Evolutionary conservation across 345 rosid genomes (phyloP), one percentile per base, ranked within the genome.

Genomic region (Melaleuca quinquenervia): DNA sequence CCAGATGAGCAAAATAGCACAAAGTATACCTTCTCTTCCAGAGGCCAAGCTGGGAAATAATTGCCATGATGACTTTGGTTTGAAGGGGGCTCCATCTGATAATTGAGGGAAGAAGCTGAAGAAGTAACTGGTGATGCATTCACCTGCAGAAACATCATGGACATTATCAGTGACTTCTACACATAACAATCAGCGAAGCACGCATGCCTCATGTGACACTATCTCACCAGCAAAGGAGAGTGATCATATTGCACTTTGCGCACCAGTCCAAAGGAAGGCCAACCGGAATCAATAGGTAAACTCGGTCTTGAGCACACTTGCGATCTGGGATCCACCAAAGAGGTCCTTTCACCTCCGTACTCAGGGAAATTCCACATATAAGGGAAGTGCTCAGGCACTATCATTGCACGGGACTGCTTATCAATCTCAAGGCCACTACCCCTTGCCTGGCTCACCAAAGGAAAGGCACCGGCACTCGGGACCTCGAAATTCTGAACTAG

Each of bases 61-160:
- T 85, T 91, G 88, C 83, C 82, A 70, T 88, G 86, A 86, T 86
- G 88, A 83, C 85, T 91, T 93, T 93, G 95, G 96, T 93, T 94
- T 94, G 95, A 94, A 94, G 96, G 96, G 94, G 93, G 96, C 94
- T 94, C 95, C 90, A 87, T 90, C 80, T 87, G 93, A 87, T 86
- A 88, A 86, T 86, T 89, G 62, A 80, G 83, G 32, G 76, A 32
- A 26, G 90, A 84, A 62, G 90, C 82, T 84, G 95, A 83, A 74
- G 92, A 87, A 87, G 91, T 88, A 84, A 85, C 85, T 80, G 94
- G 89, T 83, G 93, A 88, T 32, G 86, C 90, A 89, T 90, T 89
- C 88, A 90, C 87, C 96, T 94, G 85, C 84, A 84, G 13, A 78
- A 85, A 50, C 74, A 70, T 9, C 80, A 24, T 70, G 80, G 80